Base-by-base conservation (phyloP, 2,329 filamentous ascomycete genomes). In the Fusarium transvaalense region DNA sequence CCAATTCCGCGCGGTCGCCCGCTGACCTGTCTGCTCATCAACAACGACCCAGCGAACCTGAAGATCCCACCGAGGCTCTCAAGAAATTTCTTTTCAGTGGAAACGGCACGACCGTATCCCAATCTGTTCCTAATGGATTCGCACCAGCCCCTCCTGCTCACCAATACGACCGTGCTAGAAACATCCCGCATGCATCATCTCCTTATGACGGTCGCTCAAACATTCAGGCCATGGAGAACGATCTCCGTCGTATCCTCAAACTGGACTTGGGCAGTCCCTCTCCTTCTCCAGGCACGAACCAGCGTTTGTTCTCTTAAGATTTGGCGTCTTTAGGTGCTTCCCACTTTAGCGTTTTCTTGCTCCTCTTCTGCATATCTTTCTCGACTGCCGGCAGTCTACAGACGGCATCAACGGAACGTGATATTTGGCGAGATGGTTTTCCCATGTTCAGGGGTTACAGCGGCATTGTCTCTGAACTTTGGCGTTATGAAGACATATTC, bases 21-120 rank as follows among this genome's bases (percentile, higher is more conserved):
- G 37, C 52, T 42, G 56, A 52, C n/a, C 55, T 64, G 45, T 64
- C 66, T 19, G 63, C 51, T 17, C 46, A 47, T 27, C 61, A 59
- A 23, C 59, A 58, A 52, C 47, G 64, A 31, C 37, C 61, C 50
- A 42, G 46, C 17, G 58, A 59, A n/a, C 64, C 66, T 23, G 76
- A 76, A 31, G 78, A 81, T 57, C 74, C 78, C 21, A 74, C 79
- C 7, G 85, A 88, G 66, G 85, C 85, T 47, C 75, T 89, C 25
- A 89, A 89, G 75, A 83, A 82, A 45, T 88, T 86, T 70, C 76
- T 89, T 1, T 88, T 88, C 50, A 80, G 82, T 38, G 79, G 80
- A 46, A 75, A 79, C 61, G 62, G 71, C 19, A 48, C 74, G 25
- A 61, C 64, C 38, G 54, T 51, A 31, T 59, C 69, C 29, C 64